phyloP scores from a whole-genome alignment of 139 green algal species.

The Deuterostichococcus epilithicus region DNA sequence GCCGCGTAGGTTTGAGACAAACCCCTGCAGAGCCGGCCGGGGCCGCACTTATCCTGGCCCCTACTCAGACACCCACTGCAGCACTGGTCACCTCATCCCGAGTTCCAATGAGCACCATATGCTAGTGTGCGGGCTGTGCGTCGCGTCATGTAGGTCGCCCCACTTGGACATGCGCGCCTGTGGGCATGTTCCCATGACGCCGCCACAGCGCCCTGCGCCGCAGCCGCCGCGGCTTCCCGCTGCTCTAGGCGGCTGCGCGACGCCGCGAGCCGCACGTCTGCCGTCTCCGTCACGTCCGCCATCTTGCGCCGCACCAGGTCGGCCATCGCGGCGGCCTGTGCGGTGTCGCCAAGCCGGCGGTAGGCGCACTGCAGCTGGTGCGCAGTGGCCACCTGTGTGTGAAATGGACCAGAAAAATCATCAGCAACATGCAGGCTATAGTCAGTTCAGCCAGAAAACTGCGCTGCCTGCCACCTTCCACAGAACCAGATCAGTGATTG shows the following conservation, averaged over 20 bases:
- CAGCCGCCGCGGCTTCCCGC: neutral
- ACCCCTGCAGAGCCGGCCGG: too few relatives aligned
- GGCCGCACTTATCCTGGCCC: too few relatives aligned
- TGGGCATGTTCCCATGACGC: neutral
- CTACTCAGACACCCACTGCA: neutral
- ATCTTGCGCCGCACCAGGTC: slow-evolving; percentile 12
- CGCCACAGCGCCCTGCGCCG: neutral
- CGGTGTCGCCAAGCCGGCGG: neutral
- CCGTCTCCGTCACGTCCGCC: slow-evolving; percentile 16
- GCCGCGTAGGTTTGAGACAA: too few relatives aligned
- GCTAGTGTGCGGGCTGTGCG: neutral
- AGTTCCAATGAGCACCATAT: neutral
- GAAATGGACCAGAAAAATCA: too few relatives aligned
- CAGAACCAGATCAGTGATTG: too few relatives aligned
- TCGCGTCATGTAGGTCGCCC: too few relatives aligned
- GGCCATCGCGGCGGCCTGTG: slow-evolving; percentile 20
- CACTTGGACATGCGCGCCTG: neutral
- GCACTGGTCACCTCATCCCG: too few relatives aligned
- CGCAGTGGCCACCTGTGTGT: slow-evolving; percentile 29
- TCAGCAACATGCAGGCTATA: too few relatives aligned
- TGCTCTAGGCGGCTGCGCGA: slow-evolving; percentile 14
- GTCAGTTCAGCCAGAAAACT: too few relatives aligned
- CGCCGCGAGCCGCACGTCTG: slow-evolving; percentile 15
- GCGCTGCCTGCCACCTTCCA: too few relatives aligned
- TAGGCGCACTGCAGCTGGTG: slow-evolving; percentile 26